These are phyloP conservation scores for Colletotrichum abscissum DNA, from an alignment of 2,329 filamentous ascomycete species.

Conservation along the genomic window DNA sequence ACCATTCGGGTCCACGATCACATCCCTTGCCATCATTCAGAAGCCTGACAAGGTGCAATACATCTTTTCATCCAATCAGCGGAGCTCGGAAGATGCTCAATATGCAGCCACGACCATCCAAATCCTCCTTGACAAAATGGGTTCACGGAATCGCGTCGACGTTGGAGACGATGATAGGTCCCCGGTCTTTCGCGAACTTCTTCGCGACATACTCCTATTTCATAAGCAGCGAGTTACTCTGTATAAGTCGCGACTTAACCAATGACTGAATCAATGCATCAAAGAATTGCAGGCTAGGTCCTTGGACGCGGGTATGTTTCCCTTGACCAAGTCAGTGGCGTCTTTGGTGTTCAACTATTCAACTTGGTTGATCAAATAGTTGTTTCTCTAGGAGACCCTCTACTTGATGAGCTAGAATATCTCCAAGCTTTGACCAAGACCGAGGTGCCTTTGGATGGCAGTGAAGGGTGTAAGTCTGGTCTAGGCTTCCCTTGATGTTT, in stretches of 20 bases:
- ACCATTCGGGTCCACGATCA: constrained; percentile 44
- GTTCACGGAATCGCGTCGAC: background rate
- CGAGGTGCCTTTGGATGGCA: background rate
- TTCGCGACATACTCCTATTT: background rate
- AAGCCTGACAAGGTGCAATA: constrained; percentile 42
- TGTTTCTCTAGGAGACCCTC: background rate
- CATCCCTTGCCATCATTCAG: constrained; percentile 43
- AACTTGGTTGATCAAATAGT: too few species aligned
- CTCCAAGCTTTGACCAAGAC: background rate
- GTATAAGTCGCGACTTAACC: background rate
- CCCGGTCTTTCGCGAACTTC: background rate
- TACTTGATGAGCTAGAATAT: background rate
- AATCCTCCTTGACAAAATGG: background rate
- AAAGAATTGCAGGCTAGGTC: background rate
- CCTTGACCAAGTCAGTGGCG: background rate
- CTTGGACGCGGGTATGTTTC: background rate
- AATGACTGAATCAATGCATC: background rate
- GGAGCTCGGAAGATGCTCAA: background rate
- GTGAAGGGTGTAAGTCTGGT: background rate
- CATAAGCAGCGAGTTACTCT: background rate
- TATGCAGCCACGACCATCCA: background rate
- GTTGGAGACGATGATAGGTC: background rate
- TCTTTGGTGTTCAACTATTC: background rate
- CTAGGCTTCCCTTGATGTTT: background rate
- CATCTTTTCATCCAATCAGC: constrained; percentile 44